Evolutionary conservation across 352 stramenopile genomes (phyloP), one percentile per base, ranked within the genome.

Genomic region (Phytopythium aichiense): DNA sequence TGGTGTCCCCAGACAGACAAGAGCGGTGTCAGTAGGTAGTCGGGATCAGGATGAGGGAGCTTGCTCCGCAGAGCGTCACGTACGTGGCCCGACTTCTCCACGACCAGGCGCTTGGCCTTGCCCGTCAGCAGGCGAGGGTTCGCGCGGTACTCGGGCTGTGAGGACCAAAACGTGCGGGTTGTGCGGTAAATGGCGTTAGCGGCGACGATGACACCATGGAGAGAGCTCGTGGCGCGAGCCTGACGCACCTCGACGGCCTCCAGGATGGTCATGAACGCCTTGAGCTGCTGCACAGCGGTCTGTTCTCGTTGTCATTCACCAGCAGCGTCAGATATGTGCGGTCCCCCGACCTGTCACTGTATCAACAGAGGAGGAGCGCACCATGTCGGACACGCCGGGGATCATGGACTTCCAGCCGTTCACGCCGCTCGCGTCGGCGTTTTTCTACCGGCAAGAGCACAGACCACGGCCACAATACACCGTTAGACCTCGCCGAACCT

Each of bases 211-310:
- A 37, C 20, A 28, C 25, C 9, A 12, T 6, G 18, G 37, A 16
- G 22, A 15, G 2, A 6, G 22, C 22, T 42, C 12, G 16, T 43
- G 35, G 22, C 25, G 33, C 49, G 42, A 46, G 5, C n/a, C 8
- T 2, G 33, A 52, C 52, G 37, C 62, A 89, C 84, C 63, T 95
- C 84, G 48, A 88, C 87, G 28, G 74, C 72, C 60, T 95, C 84
- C 46, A 95, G 57, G 51, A 94, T 95, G 52, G 65, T 61, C 76
- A 95, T 80, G 64, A 91, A 92, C 40, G 68, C 60, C 72, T 95
- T 95, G 63, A 95, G 77, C 62, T 95, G 87, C 67, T 95, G 84
- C 46, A 95, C 86, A 22, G 81, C 83, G 65, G 77, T 90, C 86
- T 95, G 42, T 60, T 60, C 30, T 6, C 8, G 57, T 28, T 12